phyloP scores from a whole-genome alignment of 805 yeast species.

The Komagataella ulmi region DNA sequence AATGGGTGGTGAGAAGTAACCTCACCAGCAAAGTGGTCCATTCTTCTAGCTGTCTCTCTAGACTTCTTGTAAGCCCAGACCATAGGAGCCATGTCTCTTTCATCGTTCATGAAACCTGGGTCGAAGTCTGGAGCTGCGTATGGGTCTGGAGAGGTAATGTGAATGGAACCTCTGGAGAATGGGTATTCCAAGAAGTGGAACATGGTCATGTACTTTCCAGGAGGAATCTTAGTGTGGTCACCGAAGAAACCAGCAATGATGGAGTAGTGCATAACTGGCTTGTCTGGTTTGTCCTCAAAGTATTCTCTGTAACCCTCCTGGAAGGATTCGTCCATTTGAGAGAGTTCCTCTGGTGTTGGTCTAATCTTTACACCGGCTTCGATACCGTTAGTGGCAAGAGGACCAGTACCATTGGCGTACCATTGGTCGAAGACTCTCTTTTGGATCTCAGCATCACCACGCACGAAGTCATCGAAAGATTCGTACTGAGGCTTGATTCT shows the following conservation, averaged over 20 bases:
- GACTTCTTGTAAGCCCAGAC: conserved; percentile 17
- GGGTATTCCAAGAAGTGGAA: conserved; percentile 18
- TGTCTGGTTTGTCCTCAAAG: conserved; percentile 16
- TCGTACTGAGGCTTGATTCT: conserved; percentile 14
- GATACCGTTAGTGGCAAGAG: conserved; percentile 16
- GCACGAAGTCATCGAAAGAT: conserved; percentile 15
- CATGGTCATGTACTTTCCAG: conserved; percentile 15
- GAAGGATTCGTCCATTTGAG: conserved; percentile 13
- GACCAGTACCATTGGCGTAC: conserved; percentile 18
- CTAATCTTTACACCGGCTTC: conserved; percentile 19
- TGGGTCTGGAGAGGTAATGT: conserved; percentile 11
- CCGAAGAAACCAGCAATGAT: conserved; percentile 17
- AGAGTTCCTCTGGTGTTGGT: conserved; percentile 15
- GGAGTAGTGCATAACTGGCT: conserved; percentile 17
- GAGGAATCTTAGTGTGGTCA: conserved; percentile 16
- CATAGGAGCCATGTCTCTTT: conserved; percentile 16
- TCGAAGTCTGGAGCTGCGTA: conserved; percentile 16
- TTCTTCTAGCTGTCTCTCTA: conserved; percentile 16
- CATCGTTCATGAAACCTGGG: conserved; percentile 16
- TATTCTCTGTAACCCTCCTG: conserved; percentile 12
- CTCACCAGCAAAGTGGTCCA: conserved; percentile 16
- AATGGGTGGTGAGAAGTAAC: conserved; percentile 15
- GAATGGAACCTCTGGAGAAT: conserved; percentile 16
- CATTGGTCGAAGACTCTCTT: conserved; percentile 15
- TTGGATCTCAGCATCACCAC: conserved; percentile 15